These are phyloP conservation scores for Coemansia brasiliensis DNA, from an alignment of 192 early-diverging fungal species.

Conservation along the genomic window DNA sequence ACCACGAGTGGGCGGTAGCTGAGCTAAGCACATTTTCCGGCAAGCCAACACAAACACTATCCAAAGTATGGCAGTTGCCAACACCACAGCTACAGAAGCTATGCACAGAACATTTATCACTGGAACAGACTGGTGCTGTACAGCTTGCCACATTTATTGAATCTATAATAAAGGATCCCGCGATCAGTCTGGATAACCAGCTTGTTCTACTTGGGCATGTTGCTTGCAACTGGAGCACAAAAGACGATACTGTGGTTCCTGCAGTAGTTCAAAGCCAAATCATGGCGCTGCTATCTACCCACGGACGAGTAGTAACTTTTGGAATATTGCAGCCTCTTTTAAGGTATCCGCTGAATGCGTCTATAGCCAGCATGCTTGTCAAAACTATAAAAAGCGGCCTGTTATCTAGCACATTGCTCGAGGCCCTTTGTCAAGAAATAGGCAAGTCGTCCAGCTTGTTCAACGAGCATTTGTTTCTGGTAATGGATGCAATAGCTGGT, in stretches of 20 bases:
- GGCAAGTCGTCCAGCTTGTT: background rate
- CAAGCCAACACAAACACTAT: slow-evolving; percentile 3
- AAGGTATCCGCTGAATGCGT: no score
- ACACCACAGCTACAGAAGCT: slow-evolving; percentile 14
- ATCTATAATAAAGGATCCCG: slow-evolving; percentile 14
- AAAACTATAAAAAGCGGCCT: slow-evolving; percentile 30
- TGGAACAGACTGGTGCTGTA: slow-evolving; percentile 14
- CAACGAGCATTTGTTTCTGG: slow-evolving; percentile 16
- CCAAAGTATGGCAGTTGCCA: slow-evolving; percentile 31
- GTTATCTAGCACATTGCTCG: slow-evolving; percentile 7
- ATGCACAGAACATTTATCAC: slow-evolving; percentile 14
- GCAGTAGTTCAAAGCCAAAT: slow-evolving; percentile 39
- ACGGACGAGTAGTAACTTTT: slow-evolving; percentile 11
- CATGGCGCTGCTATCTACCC: slow-evolving; percentile 10
- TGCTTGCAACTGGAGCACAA: slow-evolving; percentile 2
- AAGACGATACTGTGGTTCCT: slow-evolving; percentile 26
- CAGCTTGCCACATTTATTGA: slow-evolving; percentile 23
- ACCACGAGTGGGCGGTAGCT: slow-evolving; percentile 20
- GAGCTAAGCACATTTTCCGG: slow-evolving; percentile 18
- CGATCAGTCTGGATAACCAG: slow-evolving; percentile 38
- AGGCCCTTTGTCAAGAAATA: slow-evolving; percentile 17
- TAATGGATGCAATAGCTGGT: slow-evolving; percentile 29
- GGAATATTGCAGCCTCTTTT: no score
- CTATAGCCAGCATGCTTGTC: slow-evolving; percentile 17
- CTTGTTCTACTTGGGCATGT: slow-evolving; percentile 14